Conservation (phyloP, 805 yeast genomes). For the Lipomyces orientalis region DNA sequence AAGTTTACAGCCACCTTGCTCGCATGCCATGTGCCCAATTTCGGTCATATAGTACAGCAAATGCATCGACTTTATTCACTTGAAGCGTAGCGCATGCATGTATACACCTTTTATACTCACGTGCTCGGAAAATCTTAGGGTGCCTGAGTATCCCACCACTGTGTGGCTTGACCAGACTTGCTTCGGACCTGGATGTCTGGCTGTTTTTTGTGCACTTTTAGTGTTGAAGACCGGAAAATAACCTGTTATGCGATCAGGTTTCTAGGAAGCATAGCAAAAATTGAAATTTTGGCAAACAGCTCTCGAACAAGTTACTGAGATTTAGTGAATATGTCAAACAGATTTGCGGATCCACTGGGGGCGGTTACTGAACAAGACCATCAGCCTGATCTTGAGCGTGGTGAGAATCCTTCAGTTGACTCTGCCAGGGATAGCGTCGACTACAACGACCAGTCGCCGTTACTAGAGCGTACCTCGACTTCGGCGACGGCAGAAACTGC, state of each 20-base stretch:
- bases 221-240: too few species aligned
- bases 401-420: constrained; percentile 18
- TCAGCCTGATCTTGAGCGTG: constrained; percentile 30
- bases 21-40: neutral
- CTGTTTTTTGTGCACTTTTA: too few species aligned
- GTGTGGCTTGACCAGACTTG: neutral
- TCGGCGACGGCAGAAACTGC: constrained; percentile 22
- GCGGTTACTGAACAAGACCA: constrained; percentile 15
- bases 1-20: too few species aligned
- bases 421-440: constrained; percentile 24
- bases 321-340: neutral
- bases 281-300: neutral
- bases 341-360: constrained; percentile 22
- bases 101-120: neutral
- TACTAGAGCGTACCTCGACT: constrained; percentile 17
- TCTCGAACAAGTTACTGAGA: neutral
- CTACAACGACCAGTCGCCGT: constrained; percentile 26
- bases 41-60: neutral
- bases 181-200: too few species aligned
- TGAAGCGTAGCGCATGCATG: neutral
- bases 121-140: neutral
- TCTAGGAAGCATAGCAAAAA: neutral
- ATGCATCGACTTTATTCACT: neutral
- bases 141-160: too few species aligned
- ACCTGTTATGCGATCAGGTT: too few species aligned